A percentile compares a stretch with the other conserved stretches of the same genome.
Evolutionary conservation across 805 yeast species (phyloP).

Genomic region (Ogataea nakhonphanomensis): DNA sequence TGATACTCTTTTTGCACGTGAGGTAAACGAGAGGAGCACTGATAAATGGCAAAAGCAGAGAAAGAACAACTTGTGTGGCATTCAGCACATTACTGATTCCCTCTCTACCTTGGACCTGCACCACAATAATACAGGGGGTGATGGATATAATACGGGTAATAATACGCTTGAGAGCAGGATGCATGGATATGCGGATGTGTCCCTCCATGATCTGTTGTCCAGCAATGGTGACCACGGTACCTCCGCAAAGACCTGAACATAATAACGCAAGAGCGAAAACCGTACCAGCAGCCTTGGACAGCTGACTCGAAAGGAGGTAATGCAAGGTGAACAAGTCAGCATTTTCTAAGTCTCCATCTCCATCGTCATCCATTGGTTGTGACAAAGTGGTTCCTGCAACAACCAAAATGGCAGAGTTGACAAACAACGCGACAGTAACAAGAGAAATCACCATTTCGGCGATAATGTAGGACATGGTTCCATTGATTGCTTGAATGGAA

Average conservation of each 20-base stretch:
- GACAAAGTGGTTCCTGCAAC: constrained; percentile 87
- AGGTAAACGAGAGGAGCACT: constrained; percentile 85
- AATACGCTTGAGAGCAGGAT: constrained; percentile 78
- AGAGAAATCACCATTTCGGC: constrained; percentile 80
- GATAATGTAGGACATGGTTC: constrained; percentile 75
- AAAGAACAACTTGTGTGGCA: constrained; percentile 77
- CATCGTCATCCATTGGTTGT: constrained; percentile 37
- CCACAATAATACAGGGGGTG: constrained; percentile 77
- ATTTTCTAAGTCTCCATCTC: constrained; percentile 58
- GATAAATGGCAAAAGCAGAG: constrained; percentile 78
- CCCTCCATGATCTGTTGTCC: constrained; percentile 96
- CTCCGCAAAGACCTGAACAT: constrained; percentile 93
- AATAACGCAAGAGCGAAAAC: constrained; percentile 86
- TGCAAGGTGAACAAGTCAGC: constrained; percentile 85
- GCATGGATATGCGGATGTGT: constrained; percentile 71
- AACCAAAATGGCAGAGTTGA: constrained; percentile 82
- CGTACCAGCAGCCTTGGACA: constrained; percentile 83
- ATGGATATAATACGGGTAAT: constrained; percentile 82
- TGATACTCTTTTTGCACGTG: constrained; percentile 55
- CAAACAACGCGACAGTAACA: constrained; percentile 87
- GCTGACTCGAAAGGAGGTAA: constrained; percentile 59
- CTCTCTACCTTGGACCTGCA: constrained; percentile 69
- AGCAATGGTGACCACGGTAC: constrained; percentile 88
- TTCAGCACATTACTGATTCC: constrained; percentile 76
- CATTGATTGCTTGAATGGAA: constrained; percentile 73